phyloP scores from a whole-genome alignment of 257 asterid genomes.

The Salvia miltiorrhiza region DNA sequence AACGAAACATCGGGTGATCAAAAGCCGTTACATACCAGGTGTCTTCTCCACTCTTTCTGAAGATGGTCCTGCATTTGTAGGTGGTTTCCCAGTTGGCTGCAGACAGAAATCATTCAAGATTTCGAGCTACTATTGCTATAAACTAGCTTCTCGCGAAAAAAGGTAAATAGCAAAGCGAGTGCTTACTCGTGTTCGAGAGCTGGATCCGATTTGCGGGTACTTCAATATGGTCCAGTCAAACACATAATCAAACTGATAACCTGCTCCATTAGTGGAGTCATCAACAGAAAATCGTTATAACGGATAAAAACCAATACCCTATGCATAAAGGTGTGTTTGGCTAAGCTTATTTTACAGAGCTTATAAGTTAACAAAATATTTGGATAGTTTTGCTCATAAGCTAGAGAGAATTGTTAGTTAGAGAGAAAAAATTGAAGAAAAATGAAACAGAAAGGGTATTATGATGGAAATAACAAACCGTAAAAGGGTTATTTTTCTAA shows the following conservation, averaged over 20 bases:
- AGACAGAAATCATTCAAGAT: constrained; percentile 26
- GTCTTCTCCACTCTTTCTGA: constrained; percentile 55
- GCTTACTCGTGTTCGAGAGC: constrained; percentile 61
- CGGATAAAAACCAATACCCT: background rate
- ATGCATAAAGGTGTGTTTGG: background rate
- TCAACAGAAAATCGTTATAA: background rate
- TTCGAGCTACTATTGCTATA: background rate
- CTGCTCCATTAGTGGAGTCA: constrained; percentile 33
- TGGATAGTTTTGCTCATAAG: too few relatives aligned
- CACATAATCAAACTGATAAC: constrained; percentile 81
- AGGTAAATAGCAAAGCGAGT: background rate
- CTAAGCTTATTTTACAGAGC: too few relatives aligned
- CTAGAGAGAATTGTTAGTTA: too few relatives aligned
- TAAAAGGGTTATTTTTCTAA: too few relatives aligned
- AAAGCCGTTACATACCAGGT: constrained; percentile 51
- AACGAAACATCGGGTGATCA: background rate
- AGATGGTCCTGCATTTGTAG: constrained; percentile 56
- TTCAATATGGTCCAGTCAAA: constrained; percentile 88
- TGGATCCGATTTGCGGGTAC: constrained; percentile 78
- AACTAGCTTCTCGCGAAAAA: background rate
- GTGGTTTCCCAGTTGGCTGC: constrained; percentile 63
- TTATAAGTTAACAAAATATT: too few relatives aligned
- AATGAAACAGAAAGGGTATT: too few relatives aligned
- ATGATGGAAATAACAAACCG: too few relatives aligned
- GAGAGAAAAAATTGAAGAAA: too few relatives aligned